Conservation (phyloP, 306 rosid species). For the Cercis canadensis region DNA sequence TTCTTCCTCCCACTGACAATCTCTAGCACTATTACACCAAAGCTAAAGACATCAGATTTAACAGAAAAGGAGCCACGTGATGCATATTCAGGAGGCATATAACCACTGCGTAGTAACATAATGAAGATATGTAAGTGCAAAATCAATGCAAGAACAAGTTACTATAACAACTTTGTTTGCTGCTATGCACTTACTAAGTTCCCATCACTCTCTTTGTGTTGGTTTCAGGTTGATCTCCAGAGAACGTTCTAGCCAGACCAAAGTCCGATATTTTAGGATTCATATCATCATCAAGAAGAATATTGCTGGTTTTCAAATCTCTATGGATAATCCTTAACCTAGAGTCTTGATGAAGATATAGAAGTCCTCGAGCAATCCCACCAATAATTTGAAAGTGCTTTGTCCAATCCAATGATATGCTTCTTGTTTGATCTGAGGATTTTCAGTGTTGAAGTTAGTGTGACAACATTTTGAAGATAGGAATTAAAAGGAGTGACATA, state of each 20-base stretch:
- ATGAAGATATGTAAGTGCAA: not conserved
- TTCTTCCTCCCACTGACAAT: conserved; percentile 36
- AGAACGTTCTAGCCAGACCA: conserved; percentile 18
- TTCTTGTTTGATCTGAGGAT: not conserved
- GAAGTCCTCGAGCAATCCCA: not conserved
- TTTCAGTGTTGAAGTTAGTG: not conserved
- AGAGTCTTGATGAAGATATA: not conserved
- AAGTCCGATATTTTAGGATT: conserved; percentile 9
- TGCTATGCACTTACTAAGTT: conserved; percentile 31
- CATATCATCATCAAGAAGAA: conserved; percentile 15
- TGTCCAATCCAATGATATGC: not conserved
- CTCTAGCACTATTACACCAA: conserved; percentile 42
- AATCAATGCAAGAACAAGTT: not conserved
- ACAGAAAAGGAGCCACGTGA: conserved; percentile 30
- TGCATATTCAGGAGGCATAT: conserved; percentile 47
- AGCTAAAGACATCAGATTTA: conserved; percentile 42
- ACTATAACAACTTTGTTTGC: not conserved
- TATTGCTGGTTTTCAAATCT: conserved; percentile 6
- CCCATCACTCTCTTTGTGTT: conserved; percentile 33
- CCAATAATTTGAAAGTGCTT: not conserved
- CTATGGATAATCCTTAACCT: not conserved
- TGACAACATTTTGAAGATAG: not conserved
- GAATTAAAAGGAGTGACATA: not conserved
- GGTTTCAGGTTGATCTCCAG: conserved; percentile 36
- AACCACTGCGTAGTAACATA: conserved; percentile 28